Base-by-base conservation (phyloP, 2,329 filamentous ascomycete genomes). In the Phaeosphaeriaceae sp. region DNA sequence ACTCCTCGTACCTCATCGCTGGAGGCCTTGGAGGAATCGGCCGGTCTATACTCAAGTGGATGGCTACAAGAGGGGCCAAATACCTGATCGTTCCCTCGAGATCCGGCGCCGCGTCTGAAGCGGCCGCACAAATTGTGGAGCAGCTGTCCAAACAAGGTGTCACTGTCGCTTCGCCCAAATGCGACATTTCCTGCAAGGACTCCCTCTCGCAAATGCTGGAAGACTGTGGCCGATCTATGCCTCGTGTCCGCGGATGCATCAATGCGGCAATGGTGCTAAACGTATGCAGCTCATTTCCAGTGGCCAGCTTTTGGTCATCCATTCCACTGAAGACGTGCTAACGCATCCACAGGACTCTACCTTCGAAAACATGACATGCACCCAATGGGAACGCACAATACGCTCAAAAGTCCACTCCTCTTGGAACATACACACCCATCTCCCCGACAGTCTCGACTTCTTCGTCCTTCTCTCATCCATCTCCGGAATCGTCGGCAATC, bases 321-420 rank as follows among this genome's bases (percentile, higher is more conserved):
- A n/a, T n/a, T n/a, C n/a, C n/a, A n/a, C n/a, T n/a, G n/a, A n/a
- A n/a, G n/a, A n/a, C n/a, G n/a, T n/a, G n/a, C 21, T 23, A 8
- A 23, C 8, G 21, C 4, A 23, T 23, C n/a, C n/a, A 1, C 21
- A 33, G 20, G 29, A 62, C 30, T 28, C 42, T 1, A 35, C 50
- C 6, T 46, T 60, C 9, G 52, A 52, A 13, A 48, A 61, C 9
- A 55, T 56, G 52, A 35, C 30, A 1, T 17, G 15, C 3, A 12
- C 47, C 35, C 0, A 49, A 42, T 32, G 45, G 45, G 9, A n/a
- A 32, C 29, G 15, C 13, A 48, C 43, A 13, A 20, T 56, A 12
- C 29, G 33, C 4, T 51, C 63, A 5, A 77, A 76, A 46, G 56
- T 76, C 5, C 46, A 51, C 7, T 72, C 72, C 0, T 64, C 72